Conservation (phyloP, 768 basidiomycete species). For the Porpolomopsis calyptriformis region DNA sequence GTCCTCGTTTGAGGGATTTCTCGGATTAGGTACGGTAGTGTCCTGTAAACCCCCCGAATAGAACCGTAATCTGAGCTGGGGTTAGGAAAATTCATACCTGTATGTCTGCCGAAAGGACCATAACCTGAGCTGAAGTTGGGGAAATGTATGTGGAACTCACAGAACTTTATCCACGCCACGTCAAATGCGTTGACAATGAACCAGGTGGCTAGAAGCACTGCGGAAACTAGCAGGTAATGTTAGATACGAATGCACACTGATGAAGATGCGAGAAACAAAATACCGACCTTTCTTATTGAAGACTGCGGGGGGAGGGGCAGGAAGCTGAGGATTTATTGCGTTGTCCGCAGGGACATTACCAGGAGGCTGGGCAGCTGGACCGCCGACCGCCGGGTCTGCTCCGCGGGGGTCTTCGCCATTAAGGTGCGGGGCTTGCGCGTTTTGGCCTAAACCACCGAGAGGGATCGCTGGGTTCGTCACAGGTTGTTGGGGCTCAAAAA, state of each 20-base stretch:
- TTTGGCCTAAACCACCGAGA: not conserved
- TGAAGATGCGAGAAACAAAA: not conserved
- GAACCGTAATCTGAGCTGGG: too few species aligned
- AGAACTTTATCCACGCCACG: not conserved
- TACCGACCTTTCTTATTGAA: not conserved
- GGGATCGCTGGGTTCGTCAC: constrained; percentile 1
- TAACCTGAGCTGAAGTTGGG: not conserved
- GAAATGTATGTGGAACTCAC: not conserved
- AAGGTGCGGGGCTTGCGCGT: not conserved
- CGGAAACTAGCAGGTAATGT: not conserved
- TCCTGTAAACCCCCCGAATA: too few species aligned
- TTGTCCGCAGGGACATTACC: too few species aligned
- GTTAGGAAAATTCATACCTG: too few species aligned
- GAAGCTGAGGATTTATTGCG: too few species aligned
- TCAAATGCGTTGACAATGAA: not conserved
- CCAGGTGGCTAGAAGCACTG: not conserved
- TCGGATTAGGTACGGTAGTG: too few species aligned
- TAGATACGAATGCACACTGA: not conserved
- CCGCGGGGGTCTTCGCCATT: not conserved
- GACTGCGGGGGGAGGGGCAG: too few species aligned
- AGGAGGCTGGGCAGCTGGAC: too few species aligned
- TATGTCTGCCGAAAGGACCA: not conserved
- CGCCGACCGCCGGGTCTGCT: too few species aligned
- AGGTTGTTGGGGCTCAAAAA: not conserved
- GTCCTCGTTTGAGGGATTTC: too few species aligned